Percentiles rank a stretch among this genome's conserved stretches.
These are phyloP conservation scores for Penicillium brasilianum DNA, from an alignment of 2,329 filamentous ascomycete genomes.

Conservation along the genomic window DNA sequence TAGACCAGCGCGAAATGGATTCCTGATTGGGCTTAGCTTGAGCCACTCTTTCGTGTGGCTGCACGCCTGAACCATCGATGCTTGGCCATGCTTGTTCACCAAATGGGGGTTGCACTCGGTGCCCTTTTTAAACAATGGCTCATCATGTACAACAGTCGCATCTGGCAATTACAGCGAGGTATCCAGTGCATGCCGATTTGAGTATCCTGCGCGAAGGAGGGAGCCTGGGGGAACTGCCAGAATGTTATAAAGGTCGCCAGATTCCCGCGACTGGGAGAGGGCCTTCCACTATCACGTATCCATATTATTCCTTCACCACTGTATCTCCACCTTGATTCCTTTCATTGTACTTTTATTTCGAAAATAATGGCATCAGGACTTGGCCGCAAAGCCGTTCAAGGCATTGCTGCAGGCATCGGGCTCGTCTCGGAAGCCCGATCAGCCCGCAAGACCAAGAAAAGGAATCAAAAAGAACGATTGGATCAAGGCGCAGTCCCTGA, in stretches of 20 bases:
- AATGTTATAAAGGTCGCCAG: background rate
- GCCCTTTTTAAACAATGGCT: too few species aligned
- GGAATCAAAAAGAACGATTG: slow-evolving; percentile 4
- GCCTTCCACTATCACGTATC: background rate
- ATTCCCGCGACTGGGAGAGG: background rate
- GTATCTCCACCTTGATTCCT: background rate
- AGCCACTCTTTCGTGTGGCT: background rate
- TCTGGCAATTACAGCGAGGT: background rate
- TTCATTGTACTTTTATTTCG: background rate
- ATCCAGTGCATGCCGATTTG: background rate
- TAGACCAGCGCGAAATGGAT: background rate
- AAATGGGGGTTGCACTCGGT: too few species aligned
- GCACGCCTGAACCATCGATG: background rate
- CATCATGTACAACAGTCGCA: too few species aligned
- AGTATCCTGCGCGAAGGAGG: background rate
- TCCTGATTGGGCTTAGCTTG: background rate
- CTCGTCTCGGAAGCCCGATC: slow-evolving; percentile 32
- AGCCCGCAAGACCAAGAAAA: slow-evolving; percentile 27
- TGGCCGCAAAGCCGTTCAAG: slow-evolving; percentile 21
- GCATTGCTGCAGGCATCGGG: slow-evolving; percentile 35
- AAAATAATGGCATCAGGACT: background rate
- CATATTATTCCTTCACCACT: background rate
- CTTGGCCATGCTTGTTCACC: background rate
- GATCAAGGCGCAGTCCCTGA: background rate
- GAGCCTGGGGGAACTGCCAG: background rate